Evolutionary conservation across 2,329 filamentous ascomycete genomes (phyloP), one percentile per base, ranked within the genome.

Genomic region (Pyrenophora graminea): DNA sequence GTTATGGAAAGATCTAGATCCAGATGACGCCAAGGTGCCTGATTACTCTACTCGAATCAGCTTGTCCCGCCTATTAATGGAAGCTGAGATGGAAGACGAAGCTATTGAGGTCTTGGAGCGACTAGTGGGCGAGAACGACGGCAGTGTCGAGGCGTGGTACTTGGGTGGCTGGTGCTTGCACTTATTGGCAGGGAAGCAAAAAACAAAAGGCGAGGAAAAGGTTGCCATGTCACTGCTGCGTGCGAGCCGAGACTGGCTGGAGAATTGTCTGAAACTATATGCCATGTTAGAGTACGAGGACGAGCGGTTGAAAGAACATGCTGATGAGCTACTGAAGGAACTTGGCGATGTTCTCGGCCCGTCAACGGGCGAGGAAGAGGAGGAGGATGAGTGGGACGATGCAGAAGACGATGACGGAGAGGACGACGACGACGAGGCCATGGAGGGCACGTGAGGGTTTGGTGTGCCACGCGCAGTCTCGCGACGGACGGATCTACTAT

Each of bases 61-160:
- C 68, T 82, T 99, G 48, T 84, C 90, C 12, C 82, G 94, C 53
- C 78, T 99, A 59, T 78, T 99, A 41, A 92, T 99, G 82, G 94
- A 97, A 76, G 89, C 91, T 13, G 87, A 87, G 57, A 84, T 96
- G 84, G 88, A 95, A 72, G 82, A 88, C 43, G 88, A 93, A 56
- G 93, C 94, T 0, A 83, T 96, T 51, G 84, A 89, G 49, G 91
- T 97, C 3, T 78, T 97, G 46, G 90, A 96, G 70, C 81, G 90
- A 46, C 78, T 99, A 45, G 85, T 96, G 33, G 80, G 83, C 31
- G 94, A 99, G 70, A 93, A 99, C 61, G 95, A 99, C 69, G 83
- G 89, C 68, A 96, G 93, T 71, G 89, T 99, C 17, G 94, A 99
- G 75, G 89, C 90, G 15, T 97, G 92, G 91, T 99, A 99, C 76